Conservation (phyloP, 2,329 filamentous ascomycete genomes). For the Metarhizium rileyi region DNA sequence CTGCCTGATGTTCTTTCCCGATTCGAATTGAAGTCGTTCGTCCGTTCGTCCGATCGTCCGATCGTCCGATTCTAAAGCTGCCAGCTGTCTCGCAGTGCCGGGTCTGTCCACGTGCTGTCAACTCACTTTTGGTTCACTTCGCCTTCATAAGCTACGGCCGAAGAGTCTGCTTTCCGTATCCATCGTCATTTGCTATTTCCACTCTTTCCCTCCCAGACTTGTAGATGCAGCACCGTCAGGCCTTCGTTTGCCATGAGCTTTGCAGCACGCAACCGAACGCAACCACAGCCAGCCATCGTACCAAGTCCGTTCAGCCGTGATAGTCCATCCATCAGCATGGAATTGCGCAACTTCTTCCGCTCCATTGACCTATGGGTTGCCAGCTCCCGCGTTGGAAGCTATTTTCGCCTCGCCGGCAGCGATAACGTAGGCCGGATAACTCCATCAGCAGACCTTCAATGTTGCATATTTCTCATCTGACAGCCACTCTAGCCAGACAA, state of each 20-base stretch:
- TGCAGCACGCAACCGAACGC: background rate
- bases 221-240: background rate
- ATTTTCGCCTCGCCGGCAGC: slow-evolving; percentile 6
- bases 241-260: background rate
- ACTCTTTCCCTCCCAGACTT: background rate
- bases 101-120: background rate
- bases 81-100: background rate
- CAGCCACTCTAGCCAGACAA: slow-evolving; percentile 46
- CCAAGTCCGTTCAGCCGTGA: slow-evolving; percentile 3
- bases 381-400: slow-evolving; percentile 4
- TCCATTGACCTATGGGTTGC: slow-evolving; percentile 3
- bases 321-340: slow-evolving; percentile 2
- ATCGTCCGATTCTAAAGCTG: background rate
- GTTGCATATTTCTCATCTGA: slow-evolving; percentile 4
- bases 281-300: background rate
- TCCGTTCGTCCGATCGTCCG: background rate
- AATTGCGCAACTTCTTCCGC: slow-evolving; percentile 50
- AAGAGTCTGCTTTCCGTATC: background rate
- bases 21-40: background rate
- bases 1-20: no score
- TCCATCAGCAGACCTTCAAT: background rate
- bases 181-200: background rate
- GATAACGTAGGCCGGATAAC: slow-evolving; percentile 5
- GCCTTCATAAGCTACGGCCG: no score
- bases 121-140: background rate